These are phyloP conservation scores for Diaporthe velutina DNA, from an alignment of 2,329 filamentous ascomycete genomes.

Conservation along the genomic window DNA sequence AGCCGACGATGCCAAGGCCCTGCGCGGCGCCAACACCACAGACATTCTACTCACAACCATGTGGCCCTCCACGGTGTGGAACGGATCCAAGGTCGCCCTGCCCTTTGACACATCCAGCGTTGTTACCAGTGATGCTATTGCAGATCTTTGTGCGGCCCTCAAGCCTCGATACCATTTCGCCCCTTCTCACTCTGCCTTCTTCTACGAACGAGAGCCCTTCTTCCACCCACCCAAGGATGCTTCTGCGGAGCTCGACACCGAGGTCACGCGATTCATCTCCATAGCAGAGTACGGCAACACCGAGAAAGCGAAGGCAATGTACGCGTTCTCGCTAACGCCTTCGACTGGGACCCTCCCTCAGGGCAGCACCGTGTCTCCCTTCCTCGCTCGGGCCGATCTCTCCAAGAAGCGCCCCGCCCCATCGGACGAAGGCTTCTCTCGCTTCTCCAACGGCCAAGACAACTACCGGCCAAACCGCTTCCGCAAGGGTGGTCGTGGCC, in stretches of 20 bases:
- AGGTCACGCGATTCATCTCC: slow-evolving; percentile 90
- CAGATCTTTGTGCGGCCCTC: slow-evolving; percentile 81
- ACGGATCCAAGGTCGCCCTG: slow-evolving; percentile 75
- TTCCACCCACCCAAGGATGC: slow-evolving; percentile 69
- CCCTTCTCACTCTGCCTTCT: slow-evolving; percentile 72
- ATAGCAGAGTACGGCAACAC: slow-evolving; percentile 83
- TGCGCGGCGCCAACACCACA: slow-evolving; percentile 81
- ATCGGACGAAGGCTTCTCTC: slow-evolving; percentile 62
- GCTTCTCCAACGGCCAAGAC: slow-evolving; percentile 59
- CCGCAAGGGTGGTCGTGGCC: slow-evolving; percentile 58
- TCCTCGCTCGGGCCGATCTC: slow-evolving; percentile 57
- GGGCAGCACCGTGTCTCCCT: slow-evolving; percentile 83
- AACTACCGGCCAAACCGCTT: slow-evolving; percentile 55
- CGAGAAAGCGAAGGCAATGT: slow-evolving; percentile 83
- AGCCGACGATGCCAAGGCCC: slow-evolving; percentile 78
- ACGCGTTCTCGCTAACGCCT: slow-evolving; percentile 80
- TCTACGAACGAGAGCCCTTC: slow-evolving; percentile 95
- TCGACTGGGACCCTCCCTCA: slow-evolving; percentile 71
- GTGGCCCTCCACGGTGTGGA: slow-evolving; percentile 84
- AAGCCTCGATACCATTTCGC: slow-evolving; percentile 96
- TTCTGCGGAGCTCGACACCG: slow-evolving; percentile 54
- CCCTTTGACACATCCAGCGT: slow-evolving; percentile 65
- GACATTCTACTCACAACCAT: slow-evolving; percentile 90
- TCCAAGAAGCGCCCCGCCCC: slow-evolving; percentile 69
- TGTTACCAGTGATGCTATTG: slow-evolving; percentile 73